phyloP scores from a whole-genome alignment of 495 filamentous ascomycete species.

The Penicillium dipodomyicola region DNA sequence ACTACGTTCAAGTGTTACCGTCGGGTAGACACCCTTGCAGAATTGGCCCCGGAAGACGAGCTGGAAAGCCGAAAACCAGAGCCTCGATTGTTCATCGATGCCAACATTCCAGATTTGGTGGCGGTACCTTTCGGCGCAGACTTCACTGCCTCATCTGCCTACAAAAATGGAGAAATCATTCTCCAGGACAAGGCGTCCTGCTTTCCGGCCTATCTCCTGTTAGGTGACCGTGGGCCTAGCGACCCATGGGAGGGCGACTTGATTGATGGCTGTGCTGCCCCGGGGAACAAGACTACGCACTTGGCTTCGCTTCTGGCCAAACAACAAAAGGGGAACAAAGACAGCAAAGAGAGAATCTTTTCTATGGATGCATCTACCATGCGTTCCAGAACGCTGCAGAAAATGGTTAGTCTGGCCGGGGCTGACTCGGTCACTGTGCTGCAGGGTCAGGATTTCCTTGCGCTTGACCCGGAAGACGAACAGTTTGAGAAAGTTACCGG shows the following conservation, averaged over 20 bases:
- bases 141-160: constrained; percentile 66
- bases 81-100: constrained; percentile 58
- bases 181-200: constrained; percentile 96
- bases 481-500: constrained; percentile 61
- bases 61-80: constrained; percentile 27
- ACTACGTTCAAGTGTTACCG: constrained; percentile 64
- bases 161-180: constrained; percentile 73
- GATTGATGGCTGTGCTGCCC: constrained; percentile 88
- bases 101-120: constrained; percentile 77
- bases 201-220: constrained; percentile 78
- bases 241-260: constrained; percentile 59
- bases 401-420: constrained; percentile 78
- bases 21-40: constrained; percentile 45
- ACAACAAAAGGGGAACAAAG: constrained; percentile 24
- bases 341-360: constrained; percentile 32
- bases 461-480: constrained; percentile 57
- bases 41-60: constrained; percentile 31
- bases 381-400: constrained; percentile 69
- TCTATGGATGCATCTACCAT: constrained; percentile 43
- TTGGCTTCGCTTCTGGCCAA: constrained; percentile 67
- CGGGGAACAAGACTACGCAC: constrained; percentile 97
- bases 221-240: constrained; percentile 47
- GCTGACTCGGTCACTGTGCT: constrained; percentile 64
- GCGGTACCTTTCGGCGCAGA: constrained; percentile 69
- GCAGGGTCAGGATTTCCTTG: constrained; percentile 75